A percentile compares a stretch with the other conserved stretches of the same genome.
phyloP scores from a whole-genome alignment of 1,139 yeast species.

The Candida smagusa region DNA sequence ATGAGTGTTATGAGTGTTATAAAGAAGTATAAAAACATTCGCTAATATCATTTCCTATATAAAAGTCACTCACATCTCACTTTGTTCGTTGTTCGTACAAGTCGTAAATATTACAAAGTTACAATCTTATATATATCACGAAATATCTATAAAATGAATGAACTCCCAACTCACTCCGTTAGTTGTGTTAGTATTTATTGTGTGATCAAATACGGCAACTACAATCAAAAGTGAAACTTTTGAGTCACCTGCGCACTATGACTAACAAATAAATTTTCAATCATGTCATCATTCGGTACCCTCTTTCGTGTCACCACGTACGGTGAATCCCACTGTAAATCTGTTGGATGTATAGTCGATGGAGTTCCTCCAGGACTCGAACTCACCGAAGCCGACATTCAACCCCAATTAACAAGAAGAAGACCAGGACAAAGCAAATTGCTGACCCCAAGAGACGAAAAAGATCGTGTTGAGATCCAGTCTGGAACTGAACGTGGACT shows the following conservation, averaged over 20 bases:
- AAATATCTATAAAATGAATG: too few relatives aligned
- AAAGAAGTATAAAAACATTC: too few relatives aligned
- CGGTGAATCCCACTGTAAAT: conserved; percentile 96
- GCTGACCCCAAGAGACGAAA: conserved; percentile 93
- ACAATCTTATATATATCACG: too few relatives aligned
- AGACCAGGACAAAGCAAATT: conserved; percentile 95
- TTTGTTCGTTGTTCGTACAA: too few relatives aligned
- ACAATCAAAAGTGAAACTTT: too few relatives aligned
- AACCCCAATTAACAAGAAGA: conserved; percentile 93
- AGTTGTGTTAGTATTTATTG: too few relatives aligned
- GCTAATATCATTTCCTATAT: too few relatives aligned
- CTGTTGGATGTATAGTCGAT: conserved; percentile 98
- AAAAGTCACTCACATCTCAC: too few relatives aligned
- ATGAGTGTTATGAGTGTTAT: too few relatives aligned
- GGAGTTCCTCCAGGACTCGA: conserved; percentile 96
- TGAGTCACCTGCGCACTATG: conserved; percentile 1
- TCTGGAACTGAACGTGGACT: conserved; percentile 90
- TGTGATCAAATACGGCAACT: too few relatives aligned
- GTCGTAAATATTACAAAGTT: too few relatives aligned
- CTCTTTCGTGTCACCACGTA: conserved; percentile 77
- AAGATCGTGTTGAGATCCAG: conserved; percentile 88
- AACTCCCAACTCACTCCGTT: too few relatives aligned
- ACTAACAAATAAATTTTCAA: conserved; percentile 9
- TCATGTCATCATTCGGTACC: conserved; percentile 46
- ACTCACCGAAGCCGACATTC: conserved; percentile 81